Base-by-base conservation (phyloP, 2,329 filamentous ascomycete species). In the Aureobasidium pullulans region DNA sequence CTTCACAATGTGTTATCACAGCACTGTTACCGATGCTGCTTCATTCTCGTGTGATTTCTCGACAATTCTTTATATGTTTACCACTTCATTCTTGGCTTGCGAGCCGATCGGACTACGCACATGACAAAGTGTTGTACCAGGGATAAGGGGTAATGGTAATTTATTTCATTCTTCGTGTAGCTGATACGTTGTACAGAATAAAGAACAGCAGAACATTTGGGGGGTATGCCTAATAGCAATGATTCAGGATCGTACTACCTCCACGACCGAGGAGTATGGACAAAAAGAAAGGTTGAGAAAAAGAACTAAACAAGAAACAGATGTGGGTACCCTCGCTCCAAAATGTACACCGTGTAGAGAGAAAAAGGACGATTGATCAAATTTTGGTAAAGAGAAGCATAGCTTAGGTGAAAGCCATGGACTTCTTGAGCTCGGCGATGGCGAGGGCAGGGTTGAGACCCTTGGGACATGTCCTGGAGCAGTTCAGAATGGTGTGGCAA, bases 401-500 rank as follows among this genome's bases (percentile, higher is more conserved):
- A n/a, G 13, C 52, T 63, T 63, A 70, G 36, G 68, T 61, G 61
- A 81, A 78, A 60, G 92, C 85, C 89, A 97, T 88, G 79, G 87
- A 84, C 88, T 96, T 96, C 89, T 97, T 97, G 76, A 96, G 96
- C 82, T 96, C 89, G 57, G 92, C 92, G 78, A 99, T 96, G 16
- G 94, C 94, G 73, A 90, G 82, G 65, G 90, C 94, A 19, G 94
- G 94, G 81, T 99, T 99, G 68, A 99, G 78, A 47, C 94, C 94
- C 89, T 99, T 99, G 72, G 94, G 94, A 77, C 94, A 99, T 59
- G 93, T 96, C 76, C 90, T 83, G 66, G 92, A 93, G 85, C 93
- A 99, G 84, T 99, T 99, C 69, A 99, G 85, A 73, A 99, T 99
- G 64, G 94, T 99, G 82, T 99, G 94, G 83, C 94, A 99, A 71